These are phyloP conservation scores for Penicillium ucsense DNA, from an alignment of 495 filamentous ascomycete genomes.

Conservation along the genomic window DNA sequence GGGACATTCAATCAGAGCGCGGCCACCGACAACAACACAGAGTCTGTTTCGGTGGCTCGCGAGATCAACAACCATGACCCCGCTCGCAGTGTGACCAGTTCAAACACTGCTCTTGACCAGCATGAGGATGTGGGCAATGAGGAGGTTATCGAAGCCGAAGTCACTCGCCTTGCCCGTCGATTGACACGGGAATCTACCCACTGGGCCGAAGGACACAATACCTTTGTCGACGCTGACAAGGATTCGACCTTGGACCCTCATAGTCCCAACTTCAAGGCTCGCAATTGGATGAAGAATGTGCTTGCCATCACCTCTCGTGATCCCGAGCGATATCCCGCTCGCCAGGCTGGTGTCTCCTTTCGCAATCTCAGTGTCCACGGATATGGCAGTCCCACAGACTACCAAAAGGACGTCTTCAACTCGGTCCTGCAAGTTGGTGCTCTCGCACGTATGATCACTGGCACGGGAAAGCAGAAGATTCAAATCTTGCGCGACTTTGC, in stretches of 20 bases:
- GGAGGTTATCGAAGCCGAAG: constrained; percentile 24
- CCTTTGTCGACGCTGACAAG: constrained; percentile 31
- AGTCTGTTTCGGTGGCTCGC: constrained; percentile 5
- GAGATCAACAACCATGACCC: constrained; percentile 16
- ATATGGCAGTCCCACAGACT: constrained; percentile 67
- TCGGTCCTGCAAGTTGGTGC: constrained; percentile 47
- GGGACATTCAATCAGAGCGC: constrained; percentile 30
- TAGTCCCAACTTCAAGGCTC: constrained; percentile 39
- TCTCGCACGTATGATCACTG: constrained; percentile 32
- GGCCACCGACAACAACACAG: constrained; percentile 6
- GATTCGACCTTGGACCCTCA: constrained; percentile 38
- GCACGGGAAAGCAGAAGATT: constrained; percentile 46
- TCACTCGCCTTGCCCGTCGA: constrained; percentile 37
- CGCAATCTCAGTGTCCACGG: constrained; percentile 67
- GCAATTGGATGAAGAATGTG: constrained; percentile 44
- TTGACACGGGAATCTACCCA: constrained; percentile 38
- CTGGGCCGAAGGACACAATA: constrained; percentile 28
- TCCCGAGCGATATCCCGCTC: constrained; percentile 34
- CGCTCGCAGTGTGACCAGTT: constrained; percentile 20
- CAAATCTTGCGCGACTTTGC: constrained; percentile 65
- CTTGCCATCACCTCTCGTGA: constrained; percentile 39
- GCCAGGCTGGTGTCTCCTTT: constrained; percentile 38
- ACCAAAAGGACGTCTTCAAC: constrained; percentile 73
- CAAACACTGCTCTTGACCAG: constrained; percentile 24
- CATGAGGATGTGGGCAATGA: constrained; percentile 19